Evolutionary conservation across 345 rosid genomes (phyloP), one percentile per base, ranked within the genome.

Genomic region (Lumnitzera littorea): DNA sequence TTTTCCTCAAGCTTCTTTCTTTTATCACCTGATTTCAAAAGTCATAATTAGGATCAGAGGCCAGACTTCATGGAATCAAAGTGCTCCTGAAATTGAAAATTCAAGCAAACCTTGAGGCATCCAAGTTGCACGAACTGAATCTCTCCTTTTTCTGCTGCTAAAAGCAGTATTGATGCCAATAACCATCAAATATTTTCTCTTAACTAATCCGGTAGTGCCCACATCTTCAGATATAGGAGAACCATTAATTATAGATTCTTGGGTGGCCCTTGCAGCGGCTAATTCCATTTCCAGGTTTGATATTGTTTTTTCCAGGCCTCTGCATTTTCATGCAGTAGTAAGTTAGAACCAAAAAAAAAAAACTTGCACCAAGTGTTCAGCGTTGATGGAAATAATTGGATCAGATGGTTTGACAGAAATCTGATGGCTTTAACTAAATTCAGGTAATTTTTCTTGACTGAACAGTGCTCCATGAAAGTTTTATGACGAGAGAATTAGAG

Each of bases 51-150:
- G 43, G 43, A 36, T 9, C 43, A 36, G 5, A 36, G 43, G 43
- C 43, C 43, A 36, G 7, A 1, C 9, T 36, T 9, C 10, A 36
- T 36, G 10, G 9, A 5, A 36, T 36, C 10, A 36, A 36, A 36
- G 43, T 36, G 43, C 10, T 36, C 7, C 43, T 9, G 7, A 46
- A 17, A 50, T 10, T 6, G 14, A 25, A 48, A 15, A 41, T 46
- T 15, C 51, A 27, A 43, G 23, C 63, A 61, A 68, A 92, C 98
- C 96, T 56, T 79, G 98, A 76, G 97, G 97, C 96, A 92, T 87
- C 98, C 98, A 92, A 61, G 96, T 87, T 48, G 81, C 89, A 67
- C 97, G 94, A 48, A 92, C 90, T 3, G 98, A 89, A 72, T 92
- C 98, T 74, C 98, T 84, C 24, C 96, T 82, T 73, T 89, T 92